Percentiles rank a stretch among this genome's conserved stretches.
phyloP scores from a whole-genome alignment of 2,329 filamentous ascomycete genomes.

The Fusarium bactridioides region DNA sequence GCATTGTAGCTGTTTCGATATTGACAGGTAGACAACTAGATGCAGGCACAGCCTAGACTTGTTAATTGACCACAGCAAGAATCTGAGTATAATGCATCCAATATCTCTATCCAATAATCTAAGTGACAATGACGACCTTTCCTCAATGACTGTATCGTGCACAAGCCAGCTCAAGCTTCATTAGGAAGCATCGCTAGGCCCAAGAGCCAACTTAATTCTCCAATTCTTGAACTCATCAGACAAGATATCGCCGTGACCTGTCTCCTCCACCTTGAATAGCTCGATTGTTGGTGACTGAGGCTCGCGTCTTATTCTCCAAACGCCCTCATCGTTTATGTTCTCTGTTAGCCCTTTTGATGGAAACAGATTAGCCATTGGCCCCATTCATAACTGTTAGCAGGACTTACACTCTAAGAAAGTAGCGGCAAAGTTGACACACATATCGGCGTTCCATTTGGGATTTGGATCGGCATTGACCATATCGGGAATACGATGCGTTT shows the following conservation, averaged over 20 bases:
- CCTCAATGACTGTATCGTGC: neutral
- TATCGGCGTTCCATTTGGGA: conserved; percentile 86
- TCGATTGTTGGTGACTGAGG: conserved; percentile 73
- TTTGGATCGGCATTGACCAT: conserved; percentile 73
- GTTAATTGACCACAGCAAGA: neutral
- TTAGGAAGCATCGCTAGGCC: conserved; percentile 33
- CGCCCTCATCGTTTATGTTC: conserved; percentile 72
- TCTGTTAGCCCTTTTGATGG: conserved; percentile 65
- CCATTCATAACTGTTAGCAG: neutral
- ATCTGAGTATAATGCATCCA: neutral
- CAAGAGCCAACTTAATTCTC: conserved; percentile 64
- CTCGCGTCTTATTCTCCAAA: conserved; percentile 79
- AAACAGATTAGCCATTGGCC: conserved; percentile 1
- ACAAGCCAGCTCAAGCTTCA: neutral
- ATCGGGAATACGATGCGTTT: conserved; percentile 80
- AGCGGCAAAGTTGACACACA: conserved; percentile 90
- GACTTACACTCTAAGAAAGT: conserved; percentile 77
- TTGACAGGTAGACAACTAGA: conserved; percentile 22
- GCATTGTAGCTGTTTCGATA: neutral
- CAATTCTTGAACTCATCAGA: conserved; percentile 81
- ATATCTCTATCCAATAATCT: neutral
- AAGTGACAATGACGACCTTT: neutral
- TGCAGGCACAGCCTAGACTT: conserved; percentile 16
- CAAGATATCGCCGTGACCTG: conserved; percentile 78
- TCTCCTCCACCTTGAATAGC: conserved; percentile 73